Conservation (phyloP, 495 filamentous ascomycete genomes). For the Rhypophila decipiens region DNA sequence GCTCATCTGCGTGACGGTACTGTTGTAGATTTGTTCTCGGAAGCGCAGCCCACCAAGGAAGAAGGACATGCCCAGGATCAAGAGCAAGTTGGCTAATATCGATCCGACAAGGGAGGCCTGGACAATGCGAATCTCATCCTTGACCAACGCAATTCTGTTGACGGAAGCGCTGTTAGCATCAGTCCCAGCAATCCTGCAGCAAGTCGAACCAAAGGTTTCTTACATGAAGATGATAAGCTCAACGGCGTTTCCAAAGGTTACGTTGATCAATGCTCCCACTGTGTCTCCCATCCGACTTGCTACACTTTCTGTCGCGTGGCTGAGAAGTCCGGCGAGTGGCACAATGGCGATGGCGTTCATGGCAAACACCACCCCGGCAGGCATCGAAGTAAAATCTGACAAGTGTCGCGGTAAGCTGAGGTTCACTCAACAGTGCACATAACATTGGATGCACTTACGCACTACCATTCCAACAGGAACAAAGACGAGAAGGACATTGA, state of each 20-base stretch:
- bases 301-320: constrained; percentile 76
- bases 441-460: constrained; percentile 33
- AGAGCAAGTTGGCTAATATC: constrained; percentile 76
- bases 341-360: constrained; percentile 80
- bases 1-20: constrained; percentile 88
- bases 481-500: constrained; percentile 72
- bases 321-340: constrained; percentile 72
- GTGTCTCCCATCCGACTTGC: constrained; percentile 73
- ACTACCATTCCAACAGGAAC: constrained; percentile 71
- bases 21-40: constrained; percentile 90
- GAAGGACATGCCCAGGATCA: constrained; percentile 89
- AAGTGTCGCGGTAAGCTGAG: not conserved
- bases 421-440: not conserved
- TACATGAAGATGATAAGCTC: constrained; percentile 74
- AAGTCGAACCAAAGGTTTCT: not conserved
- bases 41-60: constrained; percentile 76
- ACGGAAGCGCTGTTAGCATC: too few species aligned
- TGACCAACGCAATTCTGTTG: too few species aligned
- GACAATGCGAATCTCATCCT: constrained; percentile 80
- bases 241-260: constrained; percentile 85
- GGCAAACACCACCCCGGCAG: constrained; percentile 30
- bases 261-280: constrained; percentile 74
- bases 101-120: constrained; percentile 85
- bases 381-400: not conserved
- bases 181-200: too few species aligned